phyloP scores from a whole-genome alignment of 2,329 filamentous ascomycete genomes.

The Nannizziopsis barbatae region DNA sequence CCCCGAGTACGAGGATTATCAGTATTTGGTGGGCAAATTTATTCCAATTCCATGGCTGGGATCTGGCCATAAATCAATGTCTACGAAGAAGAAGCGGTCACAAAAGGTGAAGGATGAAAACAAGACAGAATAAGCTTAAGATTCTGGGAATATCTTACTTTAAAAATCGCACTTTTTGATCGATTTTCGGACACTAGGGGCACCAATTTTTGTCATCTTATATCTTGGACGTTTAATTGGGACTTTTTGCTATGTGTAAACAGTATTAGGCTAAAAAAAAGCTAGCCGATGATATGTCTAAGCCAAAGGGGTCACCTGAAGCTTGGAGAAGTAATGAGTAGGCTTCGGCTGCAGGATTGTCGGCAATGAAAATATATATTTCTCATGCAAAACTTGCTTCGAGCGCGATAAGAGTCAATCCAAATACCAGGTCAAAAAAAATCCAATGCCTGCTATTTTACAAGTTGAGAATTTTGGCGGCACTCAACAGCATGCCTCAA shows the following conservation, averaged over 20 bases:
- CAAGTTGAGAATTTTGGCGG: not conserved
- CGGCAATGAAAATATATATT: not conserved
- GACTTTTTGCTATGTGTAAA: no score
- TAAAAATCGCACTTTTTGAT: not conserved
- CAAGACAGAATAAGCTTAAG: slow-evolving; percentile 1
- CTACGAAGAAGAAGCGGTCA: slow-evolving; percentile 17
- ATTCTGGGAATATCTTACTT: not conserved
- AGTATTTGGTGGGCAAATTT: slow-evolving; percentile 71
- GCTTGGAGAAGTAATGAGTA: no score
- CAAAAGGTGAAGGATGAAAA: slow-evolving; percentile 12
- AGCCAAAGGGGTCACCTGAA: no score
- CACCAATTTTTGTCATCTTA: not conserved
- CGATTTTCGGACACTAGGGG: not conserved
- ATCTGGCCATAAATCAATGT: slow-evolving; percentile 15
- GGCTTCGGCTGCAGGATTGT: not conserved
- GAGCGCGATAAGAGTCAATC: not conserved
- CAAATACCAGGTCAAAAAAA: not conserved
- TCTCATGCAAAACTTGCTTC: not conserved
- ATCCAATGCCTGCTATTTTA: not conserved
- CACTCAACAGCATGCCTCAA: not conserved
- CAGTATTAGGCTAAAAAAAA: no score
- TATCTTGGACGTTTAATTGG: no score
- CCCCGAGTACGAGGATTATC: slow-evolving; percentile 74
- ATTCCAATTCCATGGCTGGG: slow-evolving; percentile 42
- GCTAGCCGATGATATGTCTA: no score